These are phyloP conservation scores for Moesziomyces sp. DNA, from an alignment of 1,284 basidiomycete species.

Conservation along the genomic window DNA sequence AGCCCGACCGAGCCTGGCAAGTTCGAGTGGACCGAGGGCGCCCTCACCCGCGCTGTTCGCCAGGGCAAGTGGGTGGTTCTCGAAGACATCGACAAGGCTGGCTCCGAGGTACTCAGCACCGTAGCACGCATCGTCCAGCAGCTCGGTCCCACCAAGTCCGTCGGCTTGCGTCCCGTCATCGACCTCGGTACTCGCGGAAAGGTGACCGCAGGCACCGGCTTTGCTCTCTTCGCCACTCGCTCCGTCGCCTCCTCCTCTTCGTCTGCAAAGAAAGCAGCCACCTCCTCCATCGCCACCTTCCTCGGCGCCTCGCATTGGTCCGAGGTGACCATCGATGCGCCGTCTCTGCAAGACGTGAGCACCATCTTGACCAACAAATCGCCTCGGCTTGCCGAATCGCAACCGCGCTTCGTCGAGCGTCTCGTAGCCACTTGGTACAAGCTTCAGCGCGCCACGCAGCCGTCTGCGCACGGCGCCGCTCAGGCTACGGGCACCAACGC, in stretches of 20 bases:
- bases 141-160: slow-evolving; percentile 76
- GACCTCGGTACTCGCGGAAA: slow-evolving; percentile 66
- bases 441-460: slow-evolving; percentile 38
- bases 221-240: slow-evolving; percentile 69
- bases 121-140: slow-evolving; percentile 76
- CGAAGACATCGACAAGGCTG: slow-evolving; percentile 82
- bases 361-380: slow-evolving; percentile 53
- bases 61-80: slow-evolving; percentile 94
- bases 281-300: slow-evolving; percentile 67
- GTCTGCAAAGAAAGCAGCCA: slow-evolving; percentile 61
- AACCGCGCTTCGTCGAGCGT: slow-evolving; percentile 36
- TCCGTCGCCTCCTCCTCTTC: slow-evolving; percentile 51
- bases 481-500: slow-evolving; percentile 11
- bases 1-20: slow-evolving; percentile 85
- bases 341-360: slow-evolving; percentile 49
- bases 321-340: slow-evolving; percentile 49
- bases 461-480: slow-evolving; percentile 13
- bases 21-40: slow-evolving; percentile 97
- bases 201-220: slow-evolving; percentile 68
- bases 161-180: slow-evolving; percentile 79
- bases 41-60: slow-evolving; percentile 87
- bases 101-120: slow-evolving; percentile 59
- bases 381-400: slow-evolving; percentile 28
- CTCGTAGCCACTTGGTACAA: slow-evolving; percentile 58
- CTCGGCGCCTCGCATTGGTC: slow-evolving; percentile 76